phyloP scores from a whole-genome alignment of 331 rosid species.

The Malus hybrid region DNA sequence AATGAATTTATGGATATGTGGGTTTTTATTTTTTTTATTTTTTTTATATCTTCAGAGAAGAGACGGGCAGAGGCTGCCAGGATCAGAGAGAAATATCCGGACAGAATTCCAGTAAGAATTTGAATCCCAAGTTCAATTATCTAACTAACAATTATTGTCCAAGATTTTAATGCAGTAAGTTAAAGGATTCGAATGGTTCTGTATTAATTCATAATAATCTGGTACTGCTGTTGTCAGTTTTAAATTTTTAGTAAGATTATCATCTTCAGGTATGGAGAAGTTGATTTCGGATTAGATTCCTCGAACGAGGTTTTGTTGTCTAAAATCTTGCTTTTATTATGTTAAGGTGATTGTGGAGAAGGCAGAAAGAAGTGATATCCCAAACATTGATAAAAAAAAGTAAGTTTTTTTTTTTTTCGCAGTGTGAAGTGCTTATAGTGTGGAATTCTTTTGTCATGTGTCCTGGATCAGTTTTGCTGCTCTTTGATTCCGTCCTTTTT shows the following conservation, averaged over 20 bases:
- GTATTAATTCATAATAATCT: background rate
- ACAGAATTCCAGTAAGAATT: constrained; percentile 67
- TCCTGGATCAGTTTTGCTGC: background rate
- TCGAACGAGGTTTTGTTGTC: constrained; percentile 2
- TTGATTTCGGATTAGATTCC: background rate
- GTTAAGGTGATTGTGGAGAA: constrained; percentile 89
- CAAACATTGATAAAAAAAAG: constrained; percentile 93
- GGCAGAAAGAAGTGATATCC: constrained; percentile 92
- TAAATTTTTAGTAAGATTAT: background rate
- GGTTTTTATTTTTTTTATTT: background rate
- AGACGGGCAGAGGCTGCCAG: constrained; percentile 78
- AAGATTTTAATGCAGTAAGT: background rate
- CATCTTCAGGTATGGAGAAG: background rate
- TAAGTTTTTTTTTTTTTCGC: constrained; percentile 26
- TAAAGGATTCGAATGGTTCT: background rate
- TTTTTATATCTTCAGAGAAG: constrained; percentile 45
- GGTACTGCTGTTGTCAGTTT: no score
- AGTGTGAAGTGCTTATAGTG: background rate
- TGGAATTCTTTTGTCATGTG: constrained; percentile 7
- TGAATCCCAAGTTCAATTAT: background rate
- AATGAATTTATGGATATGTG: background rate
- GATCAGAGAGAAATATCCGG: constrained; percentile 76
- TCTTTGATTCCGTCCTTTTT: background rate
- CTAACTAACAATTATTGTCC: background rate
- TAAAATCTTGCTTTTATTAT: constrained; percentile 9